A percentile compares a stretch with the other conserved stretches of the same genome.
phyloP scores from a whole-genome alignment of 768 basidiomycete species.

The Hydnomerulius pinastri region DNA sequence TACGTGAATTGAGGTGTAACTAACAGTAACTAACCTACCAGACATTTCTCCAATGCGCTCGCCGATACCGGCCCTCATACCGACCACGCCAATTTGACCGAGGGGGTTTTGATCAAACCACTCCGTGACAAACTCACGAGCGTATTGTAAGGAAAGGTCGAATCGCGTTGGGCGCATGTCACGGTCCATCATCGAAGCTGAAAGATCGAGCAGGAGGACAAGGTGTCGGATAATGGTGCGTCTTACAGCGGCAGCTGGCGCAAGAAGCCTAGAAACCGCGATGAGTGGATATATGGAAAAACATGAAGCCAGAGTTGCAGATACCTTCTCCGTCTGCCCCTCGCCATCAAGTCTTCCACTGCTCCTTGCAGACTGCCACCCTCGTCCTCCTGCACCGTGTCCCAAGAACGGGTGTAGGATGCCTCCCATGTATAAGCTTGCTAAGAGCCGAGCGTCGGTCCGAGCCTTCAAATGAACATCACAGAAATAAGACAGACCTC shows the following conservation, averaged over 20 bases:
- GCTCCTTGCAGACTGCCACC: conserved; percentile 86
- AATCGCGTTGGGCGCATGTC: conserved; percentile 96
- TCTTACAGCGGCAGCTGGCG: conserved; percentile 84
- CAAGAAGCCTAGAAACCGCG: conserved; percentile 59
- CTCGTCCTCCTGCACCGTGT: conserved; percentile 95
- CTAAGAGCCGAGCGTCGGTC: conserved; percentile 35
- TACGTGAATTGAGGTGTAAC: conserved; percentile 3
- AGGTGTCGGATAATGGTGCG: conserved; percentile 97
- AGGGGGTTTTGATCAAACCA: conserved; percentile 99
- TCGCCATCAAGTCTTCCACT: conserved; percentile 86
- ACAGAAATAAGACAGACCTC: conserved; percentile 23
- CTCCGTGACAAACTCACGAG: conserved; percentile 88
- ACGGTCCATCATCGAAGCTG: conserved; percentile 88
- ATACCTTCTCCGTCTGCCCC: conserved; percentile 81
- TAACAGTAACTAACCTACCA: conserved; percentile 49
- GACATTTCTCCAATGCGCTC: conserved; percentile 93
- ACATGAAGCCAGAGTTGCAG: conserved; percentile 17
- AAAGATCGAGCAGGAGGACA: conserved; percentile 89
- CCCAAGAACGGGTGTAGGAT: conserved; percentile 93
- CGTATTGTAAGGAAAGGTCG: conserved; percentile 86
- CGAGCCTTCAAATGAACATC: neutral
- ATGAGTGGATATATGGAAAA: conserved; percentile 8
- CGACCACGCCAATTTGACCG: conserved; percentile 94
- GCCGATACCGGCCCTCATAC: conserved; percentile 88
- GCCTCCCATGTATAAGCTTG: conserved; percentile 97